Evolutionary conservation across 371 early-diverging fungal species (phyloP), one percentile per base, ranked within the genome.

Genomic region (Rhizopus arrhizus): DNA sequence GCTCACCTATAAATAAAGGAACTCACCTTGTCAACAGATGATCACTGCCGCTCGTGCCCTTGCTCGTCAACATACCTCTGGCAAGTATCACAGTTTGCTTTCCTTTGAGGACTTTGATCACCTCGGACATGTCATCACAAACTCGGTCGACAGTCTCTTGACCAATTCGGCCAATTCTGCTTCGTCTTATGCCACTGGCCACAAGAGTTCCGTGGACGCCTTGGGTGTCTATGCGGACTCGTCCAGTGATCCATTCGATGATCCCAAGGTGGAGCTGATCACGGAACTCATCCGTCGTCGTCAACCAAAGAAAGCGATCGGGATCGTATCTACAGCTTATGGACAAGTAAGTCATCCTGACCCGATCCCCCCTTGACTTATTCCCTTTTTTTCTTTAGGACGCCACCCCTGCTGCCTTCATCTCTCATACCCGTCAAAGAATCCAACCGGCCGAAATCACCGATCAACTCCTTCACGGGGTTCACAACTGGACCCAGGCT

Each of bases 91-190:
- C 48, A 76, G 83, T 41, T 72, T 85, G 63, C 72, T 89, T 47
- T 56, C 76, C 47, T 80, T 89, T 73, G 91, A 89, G 58, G 69
- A 80, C 58, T 82, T 85, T 73, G 86, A 82, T 58, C 58, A 81
- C 58, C 69, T 90, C 38, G 91, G 91, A 22, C 86, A 86, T 57
- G 72, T 89, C 68, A 75, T 83, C 60, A 86, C 89, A 64, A 84
- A 89, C 67, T 89, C 89, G 16, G 66, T 89, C 45, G 91, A 91
- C 71, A 72, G 85, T 57, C 76, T 91, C 53, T 68, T 89, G 51
- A 91, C 91, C 48, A 89, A 91, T 69, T 89, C 89, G 59, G 87
- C 91, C 66, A 91, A 91, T 75, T 85, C 86, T 46, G 91, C 91
- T 48, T 78, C 84, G 6, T 74, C 91, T 56, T 91, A 87, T 72